Percentiles rank a stretch among this genome's conserved stretches.
phyloP scores from a whole-genome alignment of 768 basidiomycete genomes.

The Macrolepiota fuliginosa region DNA sequence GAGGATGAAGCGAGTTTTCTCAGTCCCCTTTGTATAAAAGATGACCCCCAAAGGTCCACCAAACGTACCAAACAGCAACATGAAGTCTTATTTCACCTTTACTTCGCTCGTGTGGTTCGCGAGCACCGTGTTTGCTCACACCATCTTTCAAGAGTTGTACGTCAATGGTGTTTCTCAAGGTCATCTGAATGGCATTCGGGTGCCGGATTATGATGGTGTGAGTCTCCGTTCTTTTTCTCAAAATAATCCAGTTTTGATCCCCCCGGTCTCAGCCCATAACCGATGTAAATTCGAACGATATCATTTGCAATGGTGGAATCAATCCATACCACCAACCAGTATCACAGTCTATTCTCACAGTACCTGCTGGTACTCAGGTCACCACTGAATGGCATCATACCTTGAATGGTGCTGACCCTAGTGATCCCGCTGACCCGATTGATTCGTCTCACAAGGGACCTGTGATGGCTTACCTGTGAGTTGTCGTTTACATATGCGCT shows the following conservation, averaged over 20 bases:
- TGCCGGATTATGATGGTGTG: slow-evolving; percentile 39
- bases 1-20: not conserved
- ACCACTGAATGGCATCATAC: slow-evolving; percentile 55
- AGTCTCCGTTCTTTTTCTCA: not conserved
- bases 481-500: not conserved
- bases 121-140: not conserved
- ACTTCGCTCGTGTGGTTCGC: not conserved
- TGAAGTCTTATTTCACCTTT: not conserved
- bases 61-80: not conserved
- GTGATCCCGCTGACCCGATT: slow-evolving; percentile 44
- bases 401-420: slow-evolving; percentile 36
- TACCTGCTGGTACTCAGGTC: slow-evolving; percentile 50
- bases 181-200: slow-evolving; percentile 34
- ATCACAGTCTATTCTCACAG: slow-evolving; percentile 41
- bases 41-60: too few relatives aligned
- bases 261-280: slow-evolving; percentile 44
- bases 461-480: slow-evolving; percentile 48
- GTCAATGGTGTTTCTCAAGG: slow-evolving; percentile 46
- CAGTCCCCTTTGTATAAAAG: not conserved
- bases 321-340: slow-evolving; percentile 51
- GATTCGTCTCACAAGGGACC: slow-evolving; percentile 55
- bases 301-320: slow-evolving; percentile 60
- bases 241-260: not conserved
- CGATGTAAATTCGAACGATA: slow-evolving; percentile 52
- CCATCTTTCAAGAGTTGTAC: slow-evolving; percentile 34